phyloP scores from a whole-genome alignment of 768 basidiomycete genomes.

The Pisolithus tinctorius region DNA sequence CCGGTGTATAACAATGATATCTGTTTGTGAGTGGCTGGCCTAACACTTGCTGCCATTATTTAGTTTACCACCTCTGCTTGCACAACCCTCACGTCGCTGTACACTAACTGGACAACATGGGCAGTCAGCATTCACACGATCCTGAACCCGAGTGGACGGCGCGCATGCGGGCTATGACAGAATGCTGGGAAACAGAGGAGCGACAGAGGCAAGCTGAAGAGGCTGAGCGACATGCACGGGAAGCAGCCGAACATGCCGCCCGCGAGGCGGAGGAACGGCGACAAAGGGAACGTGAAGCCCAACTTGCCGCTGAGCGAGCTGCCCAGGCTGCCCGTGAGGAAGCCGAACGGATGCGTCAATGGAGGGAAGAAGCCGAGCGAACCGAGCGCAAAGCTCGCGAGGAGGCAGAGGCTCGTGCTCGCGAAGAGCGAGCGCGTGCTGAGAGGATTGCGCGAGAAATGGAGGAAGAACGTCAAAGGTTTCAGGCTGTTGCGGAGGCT shows the following conservation, averaged over 20 bases:
- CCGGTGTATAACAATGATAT: too few species aligned
- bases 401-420: background rate
- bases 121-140: background rate
- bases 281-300: too few species aligned
- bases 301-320: too few species aligned
- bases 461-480: constrained; percentile 4
- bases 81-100: too few species aligned
- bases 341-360: too few species aligned
- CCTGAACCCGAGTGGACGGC: background rate
- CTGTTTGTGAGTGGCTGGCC: too few species aligned
- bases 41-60: too few species aligned
- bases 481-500: constrained; percentile 11
- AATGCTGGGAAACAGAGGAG: background rate
- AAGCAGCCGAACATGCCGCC: too few species aligned
- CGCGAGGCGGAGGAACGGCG: too few species aligned
- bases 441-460: background rate
- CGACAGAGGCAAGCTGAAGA: constrained; percentile 1
- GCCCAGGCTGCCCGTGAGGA: too few species aligned
- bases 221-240: background rate
- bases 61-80: too few species aligned
- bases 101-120: too few species aligned
- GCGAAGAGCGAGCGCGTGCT: background rate
- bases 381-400: constrained; percentile 2
- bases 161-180: background rate
- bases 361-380: background rate